Percentiles rank a stretch among this genome's conserved stretches.
Evolutionary conservation across 139 green algal genomes (phyloP).

Genomic region (Desmodesmus armatus): DNA sequence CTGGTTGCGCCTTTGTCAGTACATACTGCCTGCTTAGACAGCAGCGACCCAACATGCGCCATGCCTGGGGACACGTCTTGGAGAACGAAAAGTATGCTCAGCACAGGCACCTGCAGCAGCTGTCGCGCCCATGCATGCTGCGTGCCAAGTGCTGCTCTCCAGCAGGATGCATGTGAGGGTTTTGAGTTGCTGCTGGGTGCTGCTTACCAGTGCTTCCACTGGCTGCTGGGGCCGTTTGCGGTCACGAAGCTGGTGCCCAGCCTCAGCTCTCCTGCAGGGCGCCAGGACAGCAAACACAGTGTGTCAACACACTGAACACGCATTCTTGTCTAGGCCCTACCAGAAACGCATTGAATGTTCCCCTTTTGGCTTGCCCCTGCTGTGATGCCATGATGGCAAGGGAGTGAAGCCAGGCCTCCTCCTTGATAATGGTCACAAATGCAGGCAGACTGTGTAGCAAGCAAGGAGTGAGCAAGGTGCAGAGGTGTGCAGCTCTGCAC

Average conservation of each 20-base stretch:
- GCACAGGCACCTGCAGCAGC: not conserved
- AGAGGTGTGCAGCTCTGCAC: not conserved
- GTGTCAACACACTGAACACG: not conserved
- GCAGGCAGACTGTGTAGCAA: not conserved
- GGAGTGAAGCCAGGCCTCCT: not conserved
- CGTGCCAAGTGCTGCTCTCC: too few species aligned
- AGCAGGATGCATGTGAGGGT: not conserved
- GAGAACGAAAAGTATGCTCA: not conserved
- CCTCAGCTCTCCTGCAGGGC: constrained; percentile 10
- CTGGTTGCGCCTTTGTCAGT: too few species aligned
- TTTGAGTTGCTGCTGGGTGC: not conserved
- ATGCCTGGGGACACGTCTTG: not conserved
- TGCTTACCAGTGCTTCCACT: constrained; percentile 24
- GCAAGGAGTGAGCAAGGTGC: not conserved
- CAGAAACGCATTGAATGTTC: too few species aligned
- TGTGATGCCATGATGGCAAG: not conserved
- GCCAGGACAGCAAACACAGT: not conserved
- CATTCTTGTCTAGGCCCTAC: not conserved
- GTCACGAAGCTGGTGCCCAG: constrained; percentile 9
- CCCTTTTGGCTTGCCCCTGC: too few species aligned
- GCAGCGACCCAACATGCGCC: not conserved
- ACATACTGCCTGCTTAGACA: not conserved
- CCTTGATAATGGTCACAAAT: not conserved
- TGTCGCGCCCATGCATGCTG: not conserved
- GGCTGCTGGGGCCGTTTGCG: not conserved